phyloP scores from a whole-genome alignment of 2,329 filamentous ascomycete genomes.

The Daldinia sp. region DNA sequence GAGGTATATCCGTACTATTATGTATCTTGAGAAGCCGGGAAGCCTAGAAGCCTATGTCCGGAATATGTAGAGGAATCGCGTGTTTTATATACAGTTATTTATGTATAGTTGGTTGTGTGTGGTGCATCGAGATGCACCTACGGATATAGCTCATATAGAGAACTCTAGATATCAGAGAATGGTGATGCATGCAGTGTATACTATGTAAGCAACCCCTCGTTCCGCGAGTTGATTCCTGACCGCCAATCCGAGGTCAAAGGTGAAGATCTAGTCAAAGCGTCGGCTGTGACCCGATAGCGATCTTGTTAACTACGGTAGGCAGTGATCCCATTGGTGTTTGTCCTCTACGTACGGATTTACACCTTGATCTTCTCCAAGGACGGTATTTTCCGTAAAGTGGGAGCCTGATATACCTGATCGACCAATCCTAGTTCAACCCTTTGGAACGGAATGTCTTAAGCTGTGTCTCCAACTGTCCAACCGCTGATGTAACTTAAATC shows the following conservation, averaged over 20 bases:
- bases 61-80: background rate
- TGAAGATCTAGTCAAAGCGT: conserved; percentile 27
- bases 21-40: background rate
- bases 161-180: background rate
- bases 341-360: background rate
- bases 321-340: background rate
- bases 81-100: background rate
- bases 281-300: conserved; percentile 27
- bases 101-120: background rate
- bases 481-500: conserved; percentile 28
- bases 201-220: background rate
- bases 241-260: conserved; percentile 23
- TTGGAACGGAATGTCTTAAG: conserved; percentile 22
- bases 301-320: conserved; percentile 10
- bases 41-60: background rate
- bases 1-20: background rate
- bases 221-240: conserved; percentile 11
- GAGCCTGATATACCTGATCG: conserved; percentile 10
- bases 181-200: background rate
- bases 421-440: conserved; percentile 12
- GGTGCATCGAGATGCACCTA: background rate
- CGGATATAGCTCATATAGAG: background rate
- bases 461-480: conserved; percentile 17
- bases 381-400: conserved; percentile 32
- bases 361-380: conserved; percentile 20